These are phyloP conservation scores for Elsinoe australis DNA, from an alignment of 2,329 filamentous ascomycete species.

Conservation along the genomic window DNA sequence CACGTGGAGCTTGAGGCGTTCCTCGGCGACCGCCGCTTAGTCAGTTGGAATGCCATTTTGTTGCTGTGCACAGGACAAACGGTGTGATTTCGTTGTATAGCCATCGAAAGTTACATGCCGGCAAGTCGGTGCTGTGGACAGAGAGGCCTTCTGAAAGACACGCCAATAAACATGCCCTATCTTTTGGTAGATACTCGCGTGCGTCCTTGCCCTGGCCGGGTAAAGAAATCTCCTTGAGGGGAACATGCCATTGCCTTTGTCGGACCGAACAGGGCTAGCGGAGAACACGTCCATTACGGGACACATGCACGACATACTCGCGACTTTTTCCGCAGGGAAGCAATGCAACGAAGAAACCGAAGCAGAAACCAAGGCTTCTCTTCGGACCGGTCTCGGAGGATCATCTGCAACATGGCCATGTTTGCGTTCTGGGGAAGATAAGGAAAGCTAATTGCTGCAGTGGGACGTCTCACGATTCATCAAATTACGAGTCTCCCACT, in stretches of 20 bases:
- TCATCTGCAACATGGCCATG: neutral
- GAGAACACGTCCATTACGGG: too few relatives aligned
- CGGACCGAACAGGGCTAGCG: neutral
- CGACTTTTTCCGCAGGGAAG: too few relatives aligned
- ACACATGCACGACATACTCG: too few relatives aligned
- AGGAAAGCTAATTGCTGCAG: neutral
- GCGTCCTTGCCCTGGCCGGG: too few relatives aligned
- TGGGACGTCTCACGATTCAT: neutral
- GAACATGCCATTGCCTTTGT: too few relatives aligned
- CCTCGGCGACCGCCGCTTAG: conserved; percentile 1
- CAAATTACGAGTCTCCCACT: neutral
- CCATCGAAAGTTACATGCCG: neutral
- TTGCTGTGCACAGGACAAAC: conserved; percentile 4
- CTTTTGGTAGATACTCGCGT: too few relatives aligned
- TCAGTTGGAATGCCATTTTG: conserved; percentile 9
- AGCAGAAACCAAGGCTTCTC: neutral
- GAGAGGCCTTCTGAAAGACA: too few relatives aligned
- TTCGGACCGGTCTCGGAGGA: neutral
- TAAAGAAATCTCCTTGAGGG: too few relatives aligned
- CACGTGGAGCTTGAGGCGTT: neutral
- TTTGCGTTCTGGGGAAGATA: neutral
- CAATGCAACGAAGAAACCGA: too few relatives aligned
- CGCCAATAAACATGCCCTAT: too few relatives aligned
- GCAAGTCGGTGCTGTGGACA: neutral
- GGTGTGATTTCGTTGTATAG: neutral